These are phyloP conservation scores for Hyaloscypha variabilis DNA, from an alignment of 495 filamentous ascomycete species.

Conservation along the genomic window DNA sequence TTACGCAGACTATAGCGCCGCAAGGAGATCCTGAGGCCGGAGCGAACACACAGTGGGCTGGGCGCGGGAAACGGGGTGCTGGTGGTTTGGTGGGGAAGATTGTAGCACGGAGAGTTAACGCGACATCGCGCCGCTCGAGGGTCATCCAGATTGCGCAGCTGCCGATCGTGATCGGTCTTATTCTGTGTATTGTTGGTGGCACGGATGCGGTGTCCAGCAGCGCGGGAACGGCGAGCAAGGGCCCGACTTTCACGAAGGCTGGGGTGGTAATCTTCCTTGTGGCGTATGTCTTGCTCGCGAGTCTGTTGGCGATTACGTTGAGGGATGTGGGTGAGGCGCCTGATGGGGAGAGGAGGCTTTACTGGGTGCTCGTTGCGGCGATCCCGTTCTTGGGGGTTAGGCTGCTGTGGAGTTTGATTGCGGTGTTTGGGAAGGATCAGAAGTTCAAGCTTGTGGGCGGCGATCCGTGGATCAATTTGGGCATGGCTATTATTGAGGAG, in stretches of 20 bases:
- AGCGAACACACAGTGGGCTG: background rate
- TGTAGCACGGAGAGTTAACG: background rate
- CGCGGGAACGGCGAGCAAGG: background rate
- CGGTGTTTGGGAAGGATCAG: conserved; percentile 30
- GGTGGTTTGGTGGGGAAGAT: background rate
- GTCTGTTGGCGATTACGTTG: background rate
- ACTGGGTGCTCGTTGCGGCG: conserved; percentile 36
- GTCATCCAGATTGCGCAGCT: conserved; percentile 11
- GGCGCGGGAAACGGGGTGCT: background rate
- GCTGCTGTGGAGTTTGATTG: conserved; percentile 36
- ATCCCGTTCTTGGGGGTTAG: conserved; percentile 40
- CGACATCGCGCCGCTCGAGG: background rate
- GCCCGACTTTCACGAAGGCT: conserved; percentile 13
- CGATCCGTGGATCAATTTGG: no score
- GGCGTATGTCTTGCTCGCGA: conserved; percentile 1
- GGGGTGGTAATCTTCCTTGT: conserved; percentile 22
- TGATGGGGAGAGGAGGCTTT: conserved; percentile 32
- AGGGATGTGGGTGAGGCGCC: conserved; percentile 1
- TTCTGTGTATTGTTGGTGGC: conserved; percentile 30
- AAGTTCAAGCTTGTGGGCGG: no score
- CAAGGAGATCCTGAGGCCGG: background rate
- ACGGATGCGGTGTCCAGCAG: background rate
- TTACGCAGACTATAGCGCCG: background rate
- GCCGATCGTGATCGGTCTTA: conserved; percentile 15
- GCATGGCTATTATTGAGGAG: conserved; percentile 37